Conservation (phyloP, 139 green algal species). For the Pseudopediastrum boryanum region DNA sequence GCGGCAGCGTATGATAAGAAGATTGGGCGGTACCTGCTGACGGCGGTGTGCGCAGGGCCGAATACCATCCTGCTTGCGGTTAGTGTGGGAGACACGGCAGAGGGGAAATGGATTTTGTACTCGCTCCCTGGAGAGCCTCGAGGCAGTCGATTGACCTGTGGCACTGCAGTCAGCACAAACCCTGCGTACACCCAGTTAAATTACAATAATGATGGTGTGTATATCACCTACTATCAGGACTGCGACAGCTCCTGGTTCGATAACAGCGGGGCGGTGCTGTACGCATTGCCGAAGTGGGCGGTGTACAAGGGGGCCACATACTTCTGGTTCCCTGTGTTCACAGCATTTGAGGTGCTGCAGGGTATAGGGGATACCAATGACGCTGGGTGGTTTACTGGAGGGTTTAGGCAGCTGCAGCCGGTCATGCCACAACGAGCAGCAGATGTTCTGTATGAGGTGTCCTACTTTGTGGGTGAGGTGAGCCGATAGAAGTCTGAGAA, state of each 20-base stretch:
- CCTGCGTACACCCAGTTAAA: too few relatives aligned
- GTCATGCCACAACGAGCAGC: conserved; percentile 23
- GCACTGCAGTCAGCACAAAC: too few relatives aligned
- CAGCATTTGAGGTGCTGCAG: conserved; percentile 16
- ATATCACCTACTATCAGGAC: conserved; percentile 23
- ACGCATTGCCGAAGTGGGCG: conserved; percentile 35
- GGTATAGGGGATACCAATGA: not conserved
- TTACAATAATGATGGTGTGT: conserved; percentile 36
- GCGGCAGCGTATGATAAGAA: conserved; percentile 20
- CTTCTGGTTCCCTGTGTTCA: conserved; percentile 32
- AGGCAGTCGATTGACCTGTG: too few relatives aligned
- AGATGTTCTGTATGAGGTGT: conserved; percentile 17
- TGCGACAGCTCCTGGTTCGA: not conserved
- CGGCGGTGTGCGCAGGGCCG: conserved; percentile 9
- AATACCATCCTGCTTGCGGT: conserved; percentile 21
- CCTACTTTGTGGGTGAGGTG: conserved; percentile 33
- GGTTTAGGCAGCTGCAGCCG: conserved; percentile 34
- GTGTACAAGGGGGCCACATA: conserved; percentile 26
- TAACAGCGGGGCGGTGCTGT: conserved; percentile 21
- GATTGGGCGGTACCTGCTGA: conserved; percentile 22
- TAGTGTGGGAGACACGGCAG: not conserved
- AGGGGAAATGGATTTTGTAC: conserved; percentile 23
- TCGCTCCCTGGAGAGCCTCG: conserved; percentile 21
- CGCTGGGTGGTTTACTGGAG: conserved; percentile 1
- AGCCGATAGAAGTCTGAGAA: too few relatives aligned